Evolutionary conservation across 192 early-diverging fungal species (phyloP), one percentile per base, ranked within the genome.

Genomic region (Backusella westeae): DNA sequence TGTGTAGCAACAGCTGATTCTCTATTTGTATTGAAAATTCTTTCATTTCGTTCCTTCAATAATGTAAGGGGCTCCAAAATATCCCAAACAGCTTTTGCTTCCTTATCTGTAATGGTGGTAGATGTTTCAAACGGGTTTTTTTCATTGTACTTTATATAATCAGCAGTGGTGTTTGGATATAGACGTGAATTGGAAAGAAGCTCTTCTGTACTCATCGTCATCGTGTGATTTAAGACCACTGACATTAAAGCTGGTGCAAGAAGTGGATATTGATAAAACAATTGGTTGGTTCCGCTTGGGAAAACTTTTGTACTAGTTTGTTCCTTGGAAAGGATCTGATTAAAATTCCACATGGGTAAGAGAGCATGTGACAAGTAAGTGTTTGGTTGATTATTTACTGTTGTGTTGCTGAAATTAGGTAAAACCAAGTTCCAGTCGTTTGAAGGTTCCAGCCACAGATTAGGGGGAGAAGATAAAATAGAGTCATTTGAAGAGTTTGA

Each of bases 181-280:
- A 63, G 26, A 15, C n/a, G 21, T n/a, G 53, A 65, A 38, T 23
- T 26, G 0, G 56, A 63, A 63, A 29, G 21, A 29, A 63, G 56
- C 26, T 63, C 56, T 29, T 63, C 23, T 63, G 56, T 63, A 63
- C 56, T 63, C 56, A 63, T 63, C 3, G 23, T 26, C 56, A 63
- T 63, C 56, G 77, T 79, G 53, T 79, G 77, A 15, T 74, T 65
- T 12, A 79, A 44, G 15, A 79, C 73, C 32, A 79, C 74, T 21
- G 77, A 79, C 36, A 72, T 63, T 17, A 79, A 59, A n/a, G 77
- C 77, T 21, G 77, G 77, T 17, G 67, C 77, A 53, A 79, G 72
- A 8, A 79, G 52, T 32, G 77, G 77, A 34, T 74, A 79, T 52
- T 63, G 56, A 29, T 63, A 63, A 63, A 63, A 63, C 4, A 63